Evolutionary conservation across 2,329 filamentous ascomycete genomes (phyloP), one percentile per base, ranked within the genome.

Genomic region (Daldinia eschscholtzii): DNA sequence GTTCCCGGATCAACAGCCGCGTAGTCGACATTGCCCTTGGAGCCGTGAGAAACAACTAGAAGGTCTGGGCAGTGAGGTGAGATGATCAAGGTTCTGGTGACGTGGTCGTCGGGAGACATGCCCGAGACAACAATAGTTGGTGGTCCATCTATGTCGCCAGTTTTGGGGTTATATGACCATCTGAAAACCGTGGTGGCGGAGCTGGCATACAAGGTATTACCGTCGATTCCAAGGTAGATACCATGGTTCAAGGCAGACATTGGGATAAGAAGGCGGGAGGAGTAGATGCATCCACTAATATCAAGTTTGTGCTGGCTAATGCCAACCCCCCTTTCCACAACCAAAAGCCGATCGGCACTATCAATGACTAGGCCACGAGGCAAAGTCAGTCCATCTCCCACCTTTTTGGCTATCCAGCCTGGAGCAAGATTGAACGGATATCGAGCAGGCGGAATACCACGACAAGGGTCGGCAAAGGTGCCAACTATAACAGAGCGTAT

Each of bases 11-110:
- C 78, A 3, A 79, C 77, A 2, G 88, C 81, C 13, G 79, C 71
- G 68, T 46, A 57, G 72, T 91, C 88, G 23, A 90, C 79, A 68
- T 91, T 91, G 7, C 79, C 79, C 23, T 81, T 80, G 46, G 86
- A 88, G 4, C 88, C 88, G 63, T 86, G 82, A 53, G 83, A 87
- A 26, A 91, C 82, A 15, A 91, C 78, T 0, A 91, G 78, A 65
- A 86, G 79, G 3, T 84, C 84, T 0, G 85, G 81, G 10, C 80
- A 81, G 23, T 81, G 79, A 5, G 82, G 77, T 0, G 87, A 84
- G 10, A 89, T 79, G 41, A 88, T 79, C 6, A 91, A 77, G 0
- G 88, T 90, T 20, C 88, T 80, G 2, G 88, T 88, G 2, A 80
- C 83, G 64, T 91, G 88, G 39, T 85, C 87, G 9, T 79, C 77